Conservation (phyloP, 768 basidiomycete species). For the Pholiota conissans region DNA sequence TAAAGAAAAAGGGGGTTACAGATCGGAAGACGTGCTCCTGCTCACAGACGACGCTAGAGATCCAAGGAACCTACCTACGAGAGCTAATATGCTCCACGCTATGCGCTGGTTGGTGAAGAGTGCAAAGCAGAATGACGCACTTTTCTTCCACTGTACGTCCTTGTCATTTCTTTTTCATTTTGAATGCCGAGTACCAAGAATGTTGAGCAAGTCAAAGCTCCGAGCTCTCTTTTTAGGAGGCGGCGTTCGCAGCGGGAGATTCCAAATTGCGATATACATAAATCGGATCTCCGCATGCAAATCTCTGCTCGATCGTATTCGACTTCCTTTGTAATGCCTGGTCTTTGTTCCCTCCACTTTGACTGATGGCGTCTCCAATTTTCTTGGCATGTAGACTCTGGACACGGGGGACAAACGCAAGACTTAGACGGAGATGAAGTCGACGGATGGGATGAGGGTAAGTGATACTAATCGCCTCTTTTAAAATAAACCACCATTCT, state of each 20-base stretch:
- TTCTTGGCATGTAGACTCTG: slow-evolving; percentile 59
- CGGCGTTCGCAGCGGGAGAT: not conserved
- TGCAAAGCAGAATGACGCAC: slow-evolving; percentile 68
- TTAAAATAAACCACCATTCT: not conserved
- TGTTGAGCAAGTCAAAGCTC: not conserved
- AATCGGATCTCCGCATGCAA: not conserved
- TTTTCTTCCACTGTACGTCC: slow-evolving; percentile 73
- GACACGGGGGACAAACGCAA: slow-evolving; percentile 90
- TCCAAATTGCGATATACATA: not conserved
- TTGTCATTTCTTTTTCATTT: not conserved
- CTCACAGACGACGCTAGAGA: slow-evolving; percentile 62
- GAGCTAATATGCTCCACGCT: slow-evolving; percentile 45
- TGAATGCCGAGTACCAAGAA: not conserved
- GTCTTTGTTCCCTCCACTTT: not conserved
- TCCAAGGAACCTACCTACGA: slow-evolving; percentile 42
- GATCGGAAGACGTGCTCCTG: slow-evolving; percentile 62
- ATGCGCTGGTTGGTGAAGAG: slow-evolving; percentile 65
- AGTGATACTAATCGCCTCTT: not conserved
- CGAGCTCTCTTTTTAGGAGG: not conserved
- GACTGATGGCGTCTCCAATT: not conserved
- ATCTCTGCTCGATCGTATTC: not conserved
- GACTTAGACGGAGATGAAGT: slow-evolving; percentile 79
- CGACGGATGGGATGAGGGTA: slow-evolving; percentile 81
- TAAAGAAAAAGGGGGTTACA: slow-evolving; percentile 47
- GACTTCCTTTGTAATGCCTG: not conserved